Evolutionary conservation across 352 stramenopile species (phyloP), one percentile per base, ranked within the genome.

Genomic region (Phytophthora cactorum): DNA sequence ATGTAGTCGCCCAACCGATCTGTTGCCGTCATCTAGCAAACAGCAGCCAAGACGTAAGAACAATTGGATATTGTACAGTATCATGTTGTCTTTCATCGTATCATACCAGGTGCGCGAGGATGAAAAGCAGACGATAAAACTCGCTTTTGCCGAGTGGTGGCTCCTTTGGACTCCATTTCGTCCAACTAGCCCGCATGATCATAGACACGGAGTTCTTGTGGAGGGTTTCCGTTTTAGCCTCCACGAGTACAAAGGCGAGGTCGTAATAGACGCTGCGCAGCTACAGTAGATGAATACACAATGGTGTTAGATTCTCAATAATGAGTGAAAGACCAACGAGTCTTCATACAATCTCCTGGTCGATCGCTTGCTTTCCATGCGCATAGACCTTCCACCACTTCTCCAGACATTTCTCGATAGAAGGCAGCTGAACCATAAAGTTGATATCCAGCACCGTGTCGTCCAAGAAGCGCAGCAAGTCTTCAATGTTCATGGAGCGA

Each of bases 181-280:
- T 84, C 83, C 86, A 94, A 34, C 54, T 77, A 9, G 75, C 66
- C 10, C 81, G 79, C 71, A 94, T 63, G 55, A 93, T 84, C 75
- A 92, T 92, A 3, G 81, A 90, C 15, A 93, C 83, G 1, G 82
- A 86, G 63, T 92, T 92, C 65, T 92, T 91, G 65, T 92, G 82
- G 5, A 87, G 79, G 5, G 74, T 92, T 66, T 92, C 79, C 5
- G 84, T 92, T 63, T 92, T 92, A 34, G 82, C 82, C 49, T 92
- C 79, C 4, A 94, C 79, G 2, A 94, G 66, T 32, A 93, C 80
- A 45, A 84, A 84, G 0, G 84, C 86, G 2, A 94, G 72, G 52
- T 91, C 86, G 47, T 90, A 84, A 49, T 90, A 92, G 27, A 92
- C 71, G 29, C 54, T 77, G 9, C 81, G 81, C 4, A 96, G 73